These are phyloP conservation scores for Penicillium frequentans DNA, from an alignment of 2,329 filamentous ascomycete genomes.

Conservation along the genomic window DNA sequence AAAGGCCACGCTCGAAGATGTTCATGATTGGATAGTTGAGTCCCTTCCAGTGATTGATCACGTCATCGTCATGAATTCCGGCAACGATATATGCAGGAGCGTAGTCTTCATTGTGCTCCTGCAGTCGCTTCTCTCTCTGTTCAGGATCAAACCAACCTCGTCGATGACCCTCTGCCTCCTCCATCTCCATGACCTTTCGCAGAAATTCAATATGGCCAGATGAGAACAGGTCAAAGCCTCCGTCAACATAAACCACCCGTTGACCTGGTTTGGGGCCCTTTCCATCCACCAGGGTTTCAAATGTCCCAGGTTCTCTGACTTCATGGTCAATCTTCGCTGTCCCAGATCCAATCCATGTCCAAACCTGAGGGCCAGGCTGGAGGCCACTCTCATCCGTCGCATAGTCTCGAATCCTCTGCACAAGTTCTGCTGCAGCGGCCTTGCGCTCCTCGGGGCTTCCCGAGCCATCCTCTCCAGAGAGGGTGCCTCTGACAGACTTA, in stretches of 20 bases:
- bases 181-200: slow-evolving; percentile 69
- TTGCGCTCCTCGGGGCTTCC: slow-evolving; percentile 68
- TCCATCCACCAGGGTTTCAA: slow-evolving; percentile 69
- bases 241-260: slow-evolving; percentile 89
- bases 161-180: slow-evolving; percentile 66
- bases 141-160: slow-evolving; percentile 74
- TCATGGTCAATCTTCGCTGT: slow-evolving; percentile 37
- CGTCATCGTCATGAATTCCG: slow-evolving; percentile 89
- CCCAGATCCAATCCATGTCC: slow-evolving; percentile 66
- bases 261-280: slow-evolving; percentile 73
- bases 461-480: slow-evolving; percentile 71
- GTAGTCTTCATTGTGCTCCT: slow-evolving; percentile 69
- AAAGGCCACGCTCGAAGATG: slow-evolving; percentile 92
- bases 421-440: slow-evolving; percentile 66
- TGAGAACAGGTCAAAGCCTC: slow-evolving; percentile 94
- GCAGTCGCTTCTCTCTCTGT: slow-evolving; percentile 61
- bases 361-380: slow-evolving; percentile 77
- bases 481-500: slow-evolving; percentile 67
- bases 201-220: slow-evolving; percentile 97
- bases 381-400: slow-evolving; percentile 82
- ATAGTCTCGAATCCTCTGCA: slow-evolving; percentile 77
- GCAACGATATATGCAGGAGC: slow-evolving; percentile 83
- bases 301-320: slow-evolving; percentile 63
- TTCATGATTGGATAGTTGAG: slow-evolving; percentile 99
- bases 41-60: slow-evolving; percentile 96